Conservation (phyloP, 2,329 filamentous ascomycete species). For the Aureobasidium sp. region DNA sequence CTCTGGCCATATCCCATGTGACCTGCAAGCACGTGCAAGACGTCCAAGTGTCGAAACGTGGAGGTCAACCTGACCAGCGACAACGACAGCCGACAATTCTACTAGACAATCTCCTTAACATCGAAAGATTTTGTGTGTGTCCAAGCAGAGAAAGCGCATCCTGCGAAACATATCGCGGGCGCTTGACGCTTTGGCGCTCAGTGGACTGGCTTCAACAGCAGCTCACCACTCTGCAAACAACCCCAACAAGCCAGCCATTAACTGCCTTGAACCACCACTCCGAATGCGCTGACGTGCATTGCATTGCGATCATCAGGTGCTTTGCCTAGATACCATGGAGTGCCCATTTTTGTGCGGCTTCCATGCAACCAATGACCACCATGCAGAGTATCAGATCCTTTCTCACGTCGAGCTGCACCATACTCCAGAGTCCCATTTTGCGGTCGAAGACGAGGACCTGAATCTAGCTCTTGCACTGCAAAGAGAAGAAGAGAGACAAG, state of each 20-base stretch:
- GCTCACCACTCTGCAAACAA: slow-evolving; percentile 2
- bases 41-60: not conserved
- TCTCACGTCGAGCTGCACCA: slow-evolving; percentile 27
- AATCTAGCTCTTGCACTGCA: slow-evolving; percentile 14
- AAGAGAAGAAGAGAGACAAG: slow-evolving; percentile 7
- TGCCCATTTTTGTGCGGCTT: slow-evolving; percentile 19
- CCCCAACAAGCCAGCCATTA: not conserved
- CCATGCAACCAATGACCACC: slow-evolving; percentile 7
- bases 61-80: not conserved
- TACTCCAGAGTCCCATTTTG: slow-evolving; percentile 20
- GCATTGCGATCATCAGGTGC: not conserved
- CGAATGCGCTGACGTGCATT: not conserved
- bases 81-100: not conserved
- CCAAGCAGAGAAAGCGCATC: not conserved
- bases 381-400: slow-evolving; percentile 20
- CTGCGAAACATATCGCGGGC: not conserved
- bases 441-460: slow-evolving; percentile 8
- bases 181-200: not conserved
- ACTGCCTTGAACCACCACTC: not conserved
- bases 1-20: not conserved
- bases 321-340: not conserved
- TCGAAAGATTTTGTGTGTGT: too few species aligned
- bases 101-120: not conserved
- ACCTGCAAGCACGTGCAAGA: not conserved
- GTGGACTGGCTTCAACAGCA: slow-evolving; percentile 4